Percentiles rank a stretch among this genome's conserved stretches.
These are phyloP conservation scores for Myrica gale DNA, from an alignment of 306 rosid species.

Conservation along the genomic window DNA sequence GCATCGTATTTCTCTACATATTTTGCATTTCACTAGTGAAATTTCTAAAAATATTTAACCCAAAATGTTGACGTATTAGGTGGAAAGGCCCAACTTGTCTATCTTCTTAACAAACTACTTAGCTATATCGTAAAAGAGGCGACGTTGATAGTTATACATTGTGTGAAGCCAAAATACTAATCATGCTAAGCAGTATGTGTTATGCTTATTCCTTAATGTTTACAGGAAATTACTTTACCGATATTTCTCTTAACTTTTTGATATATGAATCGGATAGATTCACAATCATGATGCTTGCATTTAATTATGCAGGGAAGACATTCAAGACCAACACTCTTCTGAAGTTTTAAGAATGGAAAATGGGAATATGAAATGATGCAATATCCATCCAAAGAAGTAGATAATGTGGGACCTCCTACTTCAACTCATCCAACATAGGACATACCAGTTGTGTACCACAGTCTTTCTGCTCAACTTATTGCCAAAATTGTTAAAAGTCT, in stretches of 20 bases:
- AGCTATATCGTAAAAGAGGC: not conserved
- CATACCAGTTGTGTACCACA: conserved; percentile 52
- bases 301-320: not conserved
- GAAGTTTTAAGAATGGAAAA: not conserved
- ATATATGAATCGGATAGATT: not conserved
- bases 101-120: not conserved
- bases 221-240: not conserved
- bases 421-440: not conserved
- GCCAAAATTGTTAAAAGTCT: conserved; percentile 46
- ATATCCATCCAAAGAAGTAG: not conserved
- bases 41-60: too few species aligned
- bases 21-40: not conserved
- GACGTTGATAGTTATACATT: not conserved
- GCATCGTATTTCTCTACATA: too few species aligned
- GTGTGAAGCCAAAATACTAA: not conserved
- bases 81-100: not conserved
- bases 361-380: not conserved
- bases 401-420: not conserved
- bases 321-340: not conserved
- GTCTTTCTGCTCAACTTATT: conserved; percentile 40
- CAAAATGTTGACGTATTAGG: too few species aligned
- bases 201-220: not conserved
- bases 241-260: not conserved
- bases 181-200: not conserved
- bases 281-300: not conserved